Percentiles rank a stretch among this genome's conserved stretches.
phyloP scores from a whole-genome alignment of 345 rosid genomes.

The Zanthoxylum bungeanum region DNA sequence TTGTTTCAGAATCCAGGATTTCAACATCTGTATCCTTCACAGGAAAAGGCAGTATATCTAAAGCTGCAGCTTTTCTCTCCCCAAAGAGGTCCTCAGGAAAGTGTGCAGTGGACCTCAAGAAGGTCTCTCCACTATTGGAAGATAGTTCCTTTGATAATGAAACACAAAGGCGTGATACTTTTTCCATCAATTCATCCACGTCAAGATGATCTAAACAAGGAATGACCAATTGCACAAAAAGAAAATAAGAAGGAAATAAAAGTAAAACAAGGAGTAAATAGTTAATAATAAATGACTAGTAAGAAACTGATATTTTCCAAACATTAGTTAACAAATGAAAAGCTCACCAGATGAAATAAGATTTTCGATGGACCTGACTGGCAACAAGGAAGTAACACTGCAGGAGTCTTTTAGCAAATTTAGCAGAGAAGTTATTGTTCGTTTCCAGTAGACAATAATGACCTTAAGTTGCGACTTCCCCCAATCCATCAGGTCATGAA shows the following conservation, averaged over 20 bases:
- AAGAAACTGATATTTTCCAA: constrained; percentile 7
- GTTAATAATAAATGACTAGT: constrained; percentile 8
- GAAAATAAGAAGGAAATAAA: background rate
- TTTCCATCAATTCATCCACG: constrained; percentile 59
- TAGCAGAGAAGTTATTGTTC: constrained; percentile 57
- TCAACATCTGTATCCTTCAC: constrained; percentile 36
- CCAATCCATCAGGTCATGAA: constrained; percentile 89
- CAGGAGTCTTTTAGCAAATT: constrained; percentile 46
- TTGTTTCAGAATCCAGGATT: constrained; percentile 27
- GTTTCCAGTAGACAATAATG: constrained; percentile 78
- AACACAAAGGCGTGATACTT: constrained; percentile 60
- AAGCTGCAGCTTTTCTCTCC: constrained; percentile 21
- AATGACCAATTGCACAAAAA: constrained; percentile 5
- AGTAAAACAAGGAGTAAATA: background rate
- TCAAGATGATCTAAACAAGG: constrained; percentile 49
- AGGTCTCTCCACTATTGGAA: constrained; percentile 17
- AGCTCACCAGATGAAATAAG: constrained; percentile 66
- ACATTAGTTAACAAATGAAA: constrained; percentile 1
- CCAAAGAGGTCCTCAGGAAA: constrained; percentile 22
- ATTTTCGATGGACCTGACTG: constrained; percentile 49
- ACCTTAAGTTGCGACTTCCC: constrained; percentile 88
- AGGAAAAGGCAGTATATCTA: constrained; percentile 26
- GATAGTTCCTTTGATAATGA: constrained; percentile 41
- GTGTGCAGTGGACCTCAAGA: constrained; percentile 21
- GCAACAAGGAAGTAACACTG: constrained; percentile 33